Conservation (phyloP, 2,329 filamentous ascomycete species). For the Aureobasidium uvarum region DNA sequence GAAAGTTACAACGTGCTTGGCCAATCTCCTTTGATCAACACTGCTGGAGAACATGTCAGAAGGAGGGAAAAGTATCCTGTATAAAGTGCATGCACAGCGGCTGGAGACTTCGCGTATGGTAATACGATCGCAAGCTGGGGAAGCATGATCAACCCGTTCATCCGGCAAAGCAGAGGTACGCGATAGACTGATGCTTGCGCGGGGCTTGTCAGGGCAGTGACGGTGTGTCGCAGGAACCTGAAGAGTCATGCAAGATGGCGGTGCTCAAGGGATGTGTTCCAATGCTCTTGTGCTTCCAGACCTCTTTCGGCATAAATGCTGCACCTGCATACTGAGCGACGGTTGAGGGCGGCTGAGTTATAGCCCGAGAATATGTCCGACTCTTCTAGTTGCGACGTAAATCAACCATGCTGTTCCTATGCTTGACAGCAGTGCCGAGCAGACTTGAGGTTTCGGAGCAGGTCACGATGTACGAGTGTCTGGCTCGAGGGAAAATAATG, state of each 20-base stretch:
- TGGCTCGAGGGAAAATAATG: not conserved
- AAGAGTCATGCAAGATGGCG: not conserved
- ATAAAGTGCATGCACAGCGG: not conserved
- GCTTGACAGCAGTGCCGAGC: not conserved
- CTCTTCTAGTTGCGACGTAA: not conserved
- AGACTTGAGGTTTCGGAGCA: not conserved
- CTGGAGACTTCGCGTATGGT: not conserved
- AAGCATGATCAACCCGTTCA: not conserved
- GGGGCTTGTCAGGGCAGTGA: not conserved
- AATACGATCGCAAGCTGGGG: not conserved
- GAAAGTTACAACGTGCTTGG: not conserved
- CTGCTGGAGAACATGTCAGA: not conserved
- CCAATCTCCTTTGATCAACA: not conserved
- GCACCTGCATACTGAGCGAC: not conserved
- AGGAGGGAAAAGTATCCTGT: constrained; percentile 6
- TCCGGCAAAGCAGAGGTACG: not conserved
- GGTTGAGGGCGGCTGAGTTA: constrained; percentile 2
- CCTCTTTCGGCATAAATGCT: not conserved
- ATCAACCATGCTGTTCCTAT: not conserved
- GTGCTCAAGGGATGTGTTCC: not conserved
- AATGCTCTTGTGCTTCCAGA: not conserved
- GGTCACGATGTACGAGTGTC: not conserved
- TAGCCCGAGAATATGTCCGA: not conserved
- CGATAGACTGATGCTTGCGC: not conserved
- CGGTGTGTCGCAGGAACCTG: constrained; percentile 6